Conservation (phyloP, 106 monocot species). For the Allium sativum region DNA sequence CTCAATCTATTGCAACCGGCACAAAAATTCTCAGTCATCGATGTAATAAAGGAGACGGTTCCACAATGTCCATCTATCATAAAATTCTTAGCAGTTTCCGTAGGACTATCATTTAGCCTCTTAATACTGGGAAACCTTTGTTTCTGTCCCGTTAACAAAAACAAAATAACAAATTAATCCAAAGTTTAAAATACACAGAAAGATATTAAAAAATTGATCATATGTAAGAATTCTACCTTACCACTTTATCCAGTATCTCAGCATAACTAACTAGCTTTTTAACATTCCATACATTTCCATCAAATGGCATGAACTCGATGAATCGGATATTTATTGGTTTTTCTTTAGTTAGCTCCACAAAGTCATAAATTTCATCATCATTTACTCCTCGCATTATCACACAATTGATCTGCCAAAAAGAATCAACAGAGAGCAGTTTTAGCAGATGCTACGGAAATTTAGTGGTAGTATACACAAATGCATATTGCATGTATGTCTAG, state of each 20-base stretch:
- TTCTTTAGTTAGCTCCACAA: slow-evolving; percentile 78
- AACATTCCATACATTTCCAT: slow-evolving; percentile 98
- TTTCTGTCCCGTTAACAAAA: slow-evolving; percentile 20
- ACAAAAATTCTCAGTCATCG: slow-evolving; percentile 98
- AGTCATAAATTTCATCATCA: slow-evolving; percentile 96
- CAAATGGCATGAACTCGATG: slow-evolving; percentile 99
- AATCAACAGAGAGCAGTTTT: no score
- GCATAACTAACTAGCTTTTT: slow-evolving; percentile 94
- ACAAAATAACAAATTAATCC: not conserved
- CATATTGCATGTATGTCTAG: no score
- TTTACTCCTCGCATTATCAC: slow-evolving; percentile 96
- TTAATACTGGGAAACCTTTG: slow-evolving; percentile 38
- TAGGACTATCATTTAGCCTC: slow-evolving; percentile 64
- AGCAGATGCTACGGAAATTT: no score
- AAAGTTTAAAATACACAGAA: slow-evolving; percentile 2
- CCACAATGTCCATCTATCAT: slow-evolving; percentile 77
- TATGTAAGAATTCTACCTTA: slow-evolving; percentile 59
- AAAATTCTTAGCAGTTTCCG: slow-evolving; percentile 93
- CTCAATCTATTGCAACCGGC: slow-evolving; percentile 94
- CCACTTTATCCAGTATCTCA: slow-evolving; percentile 99
- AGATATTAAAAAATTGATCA: slow-evolving; percentile 2
- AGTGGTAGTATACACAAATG: no score
- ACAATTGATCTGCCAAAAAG: slow-evolving; percentile 72
- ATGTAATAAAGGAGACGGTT: slow-evolving; percentile 90
- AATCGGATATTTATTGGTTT: slow-evolving; percentile 96